Evolutionary conservation across 1,284 basidiomycete genomes (phyloP), one percentile per base, ranked within the genome.

Genomic region (Golubevia pallescens): DNA sequence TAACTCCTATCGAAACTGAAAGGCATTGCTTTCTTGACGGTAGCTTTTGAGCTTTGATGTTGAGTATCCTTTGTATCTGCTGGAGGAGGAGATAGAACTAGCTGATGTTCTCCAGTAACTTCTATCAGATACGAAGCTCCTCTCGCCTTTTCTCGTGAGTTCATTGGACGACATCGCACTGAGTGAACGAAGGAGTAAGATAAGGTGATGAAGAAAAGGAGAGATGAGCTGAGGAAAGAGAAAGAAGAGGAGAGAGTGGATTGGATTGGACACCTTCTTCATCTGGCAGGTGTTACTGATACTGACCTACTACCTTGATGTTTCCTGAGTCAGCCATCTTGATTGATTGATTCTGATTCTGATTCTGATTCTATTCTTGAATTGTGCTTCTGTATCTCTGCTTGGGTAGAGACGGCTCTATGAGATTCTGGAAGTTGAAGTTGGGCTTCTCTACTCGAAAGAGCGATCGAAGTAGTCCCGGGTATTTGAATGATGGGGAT

Each of bases 141-240:
- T 6, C 79, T 66, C 34, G 71, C 70, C 54, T 69, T 62, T 38
- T 81, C 79, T 63, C 79, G 24, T 48, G 69, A 69, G 67, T 81
- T 81, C 73, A 81, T 69, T 34, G 79, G 79, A 16, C 79, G 68
- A 66, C 79, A 81, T 73, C 79, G 77, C 52, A 81, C 79, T 38
- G 34, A 10, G n/a, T n/a, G n/a, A n/a, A n/a, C 34, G 10, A 38
- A 38, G 34, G 34, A 38, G 3, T 38, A 10, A 38, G 10, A 38
- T 10, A n/a, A n/a, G n/a, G n/a, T n/a, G n/a, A n/a, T n/a, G n/a
- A n/a, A n/a, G n/a, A n/a, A n/a, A 10, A 38, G 34, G 10, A 10
- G 10, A 38, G 34, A 10, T 38, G 34, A 38, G 34, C 34, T 38
- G 34, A 38, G 3, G 34, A 10, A 38, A 10, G 34, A 4, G 5